Conservation (phyloP, 192 early-diverging fungal species). For the Linnemannia elongata region DNA sequence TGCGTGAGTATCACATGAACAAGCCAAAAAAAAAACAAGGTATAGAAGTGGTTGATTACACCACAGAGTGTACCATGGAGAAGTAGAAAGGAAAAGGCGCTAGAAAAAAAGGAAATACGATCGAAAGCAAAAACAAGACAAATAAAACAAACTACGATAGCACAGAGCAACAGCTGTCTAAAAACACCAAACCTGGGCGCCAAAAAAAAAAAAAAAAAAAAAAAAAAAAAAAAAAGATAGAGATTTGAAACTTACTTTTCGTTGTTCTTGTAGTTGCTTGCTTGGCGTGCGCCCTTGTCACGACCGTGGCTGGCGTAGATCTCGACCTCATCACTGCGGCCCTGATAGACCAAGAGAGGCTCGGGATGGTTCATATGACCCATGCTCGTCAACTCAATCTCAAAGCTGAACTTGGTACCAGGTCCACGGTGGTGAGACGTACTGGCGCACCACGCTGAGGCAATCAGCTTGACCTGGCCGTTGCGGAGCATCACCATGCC, state of each 20-base stretch:
- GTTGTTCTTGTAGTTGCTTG: constrained; percentile 27
- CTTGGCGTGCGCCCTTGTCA: constrained; percentile 42
- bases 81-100: background rate
- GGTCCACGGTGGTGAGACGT: constrained; percentile 55
- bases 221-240: background rate
- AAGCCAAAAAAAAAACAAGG: background rate
- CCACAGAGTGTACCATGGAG: constrained; percentile 6
- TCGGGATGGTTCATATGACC: constrained; percentile 9
- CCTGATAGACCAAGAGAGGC: constrained; percentile 40
- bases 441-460: constrained; percentile 54
- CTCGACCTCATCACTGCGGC: constrained; percentile 54
- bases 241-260: constrained; percentile 30
- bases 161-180: background rate
- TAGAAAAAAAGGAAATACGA: background rate
- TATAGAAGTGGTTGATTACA: constrained; percentile 8
- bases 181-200: background rate
- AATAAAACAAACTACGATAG: background rate
- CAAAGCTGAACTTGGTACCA: constrained; percentile 57
- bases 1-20: background rate
- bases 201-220: background rate
- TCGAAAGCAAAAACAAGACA: background rate
- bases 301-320: constrained; percentile 57
- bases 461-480: constrained; percentile 54
- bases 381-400: constrained; percentile 53
- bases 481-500: constrained; percentile 53